Percentiles rank a stretch among this genome's conserved stretches.
Evolutionary conservation across 2,329 filamentous ascomycete genomes (phyloP).

Genomic region (Periconia digitata): DNA sequence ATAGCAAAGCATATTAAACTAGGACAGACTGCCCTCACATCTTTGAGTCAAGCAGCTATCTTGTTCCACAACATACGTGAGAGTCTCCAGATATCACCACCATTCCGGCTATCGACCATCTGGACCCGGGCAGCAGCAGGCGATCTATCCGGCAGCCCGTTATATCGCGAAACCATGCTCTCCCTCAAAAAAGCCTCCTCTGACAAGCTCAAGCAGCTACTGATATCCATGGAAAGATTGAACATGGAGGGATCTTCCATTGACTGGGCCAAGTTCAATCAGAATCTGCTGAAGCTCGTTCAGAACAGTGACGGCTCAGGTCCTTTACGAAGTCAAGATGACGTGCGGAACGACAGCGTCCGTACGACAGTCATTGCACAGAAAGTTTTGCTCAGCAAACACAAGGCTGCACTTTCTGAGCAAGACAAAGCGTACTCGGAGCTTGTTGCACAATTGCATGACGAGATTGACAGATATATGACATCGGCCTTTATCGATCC

Average conservation of each 20-base stretch:
- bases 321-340: slow-evolving; percentile 72
- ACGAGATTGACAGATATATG: slow-evolving; percentile 54
- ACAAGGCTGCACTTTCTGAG: slow-evolving; percentile 69
- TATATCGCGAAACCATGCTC: slow-evolving; percentile 58
- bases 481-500: slow-evolving; percentile 51
- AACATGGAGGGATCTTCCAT: slow-evolving; percentile 20
- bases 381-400: slow-evolving; percentile 76
- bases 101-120: slow-evolving; percentile 48
- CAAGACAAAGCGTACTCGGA: slow-evolving; percentile 71
- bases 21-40: slow-evolving; percentile 44
- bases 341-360: slow-evolving; percentile 67
- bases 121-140: slow-evolving; percentile 64
- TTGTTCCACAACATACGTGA: slow-evolving; percentile 42
- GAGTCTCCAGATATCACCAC: slow-evolving; percentile 38
- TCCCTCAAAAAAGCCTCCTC: slow-evolving; percentile 63
- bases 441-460: slow-evolving; percentile 61
- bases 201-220: slow-evolving; percentile 51
- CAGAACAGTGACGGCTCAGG: slow-evolving; percentile 22
- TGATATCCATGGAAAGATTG: slow-evolving; percentile 36
- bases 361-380: slow-evolving; percentile 80
- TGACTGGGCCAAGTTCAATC: slow-evolving; percentile 20
- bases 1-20: slow-evolving; percentile 38
- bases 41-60: slow-evolving; percentile 42
- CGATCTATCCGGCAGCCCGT: slow-evolving; percentile 55
- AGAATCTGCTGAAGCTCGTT: slow-evolving; percentile 40